Evolutionary conservation across 306 rosid genomes (phyloP).

Genomic region (Cucurbita argyrosperma): DNA sequence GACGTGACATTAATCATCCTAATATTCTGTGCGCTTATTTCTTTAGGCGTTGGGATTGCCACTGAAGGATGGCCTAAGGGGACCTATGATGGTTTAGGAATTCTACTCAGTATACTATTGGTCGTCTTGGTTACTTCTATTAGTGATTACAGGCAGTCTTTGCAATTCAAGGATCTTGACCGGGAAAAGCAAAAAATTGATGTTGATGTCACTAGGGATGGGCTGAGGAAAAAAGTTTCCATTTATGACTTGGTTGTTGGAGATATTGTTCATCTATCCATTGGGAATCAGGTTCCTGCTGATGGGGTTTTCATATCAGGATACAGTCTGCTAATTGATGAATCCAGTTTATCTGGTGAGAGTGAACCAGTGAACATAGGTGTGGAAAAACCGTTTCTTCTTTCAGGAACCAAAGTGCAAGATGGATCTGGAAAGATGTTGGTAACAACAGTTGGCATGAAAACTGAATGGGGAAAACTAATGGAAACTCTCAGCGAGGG

Average conservation of each 20-base stretch:
- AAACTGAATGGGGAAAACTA: slow-evolving; percentile 97
- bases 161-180: slow-evolving; percentile 78
- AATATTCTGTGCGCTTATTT: slow-evolving; percentile 69
- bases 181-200: slow-evolving; percentile 76
- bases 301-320: slow-evolving; percentile 79
- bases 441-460: slow-evolving; percentile 93
- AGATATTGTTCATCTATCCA: slow-evolving; percentile 76
- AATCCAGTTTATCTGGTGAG: slow-evolving; percentile 92
- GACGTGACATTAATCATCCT: slow-evolving; percentile 79
- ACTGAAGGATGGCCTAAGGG: slow-evolving; percentile 98
- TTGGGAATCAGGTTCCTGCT: slow-evolving; percentile 91
- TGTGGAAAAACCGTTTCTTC: slow-evolving; percentile 69
- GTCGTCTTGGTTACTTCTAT: slow-evolving; percentile 81
- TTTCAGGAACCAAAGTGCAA: slow-evolving; percentile 89
- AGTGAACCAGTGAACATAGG: slow-evolving; percentile 56
- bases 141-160: slow-evolving; percentile 78
- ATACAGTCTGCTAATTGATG: slow-evolving; percentile 64
- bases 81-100: slow-evolving; percentile 77
- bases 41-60: slow-evolving; percentile 68
- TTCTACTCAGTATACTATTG: slow-evolving; percentile 57
- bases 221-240: slow-evolving; percentile 51
- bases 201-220: slow-evolving; percentile 70
- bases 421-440: slow-evolving; percentile 90
- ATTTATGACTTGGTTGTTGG: slow-evolving; percentile 81
- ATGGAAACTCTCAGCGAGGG: slow-evolving; percentile 88